Evolutionary conservation across 2,329 filamentous ascomycete species (phyloP).

Genomic region (Aspergillus transmontanensis): DNA sequence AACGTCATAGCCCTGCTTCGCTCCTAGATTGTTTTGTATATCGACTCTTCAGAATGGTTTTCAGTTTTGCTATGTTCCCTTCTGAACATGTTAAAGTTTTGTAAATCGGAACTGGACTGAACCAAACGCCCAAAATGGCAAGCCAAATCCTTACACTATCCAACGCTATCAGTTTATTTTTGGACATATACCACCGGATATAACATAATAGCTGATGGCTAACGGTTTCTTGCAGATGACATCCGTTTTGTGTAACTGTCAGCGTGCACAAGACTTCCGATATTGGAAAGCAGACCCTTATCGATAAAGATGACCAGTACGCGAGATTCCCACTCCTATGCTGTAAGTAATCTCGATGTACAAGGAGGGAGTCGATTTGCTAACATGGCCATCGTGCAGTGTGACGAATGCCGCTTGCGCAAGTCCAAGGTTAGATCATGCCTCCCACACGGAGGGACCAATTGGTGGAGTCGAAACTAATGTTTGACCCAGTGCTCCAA

Average conservation of each 20-base stretch:
- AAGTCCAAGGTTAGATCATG: slow-evolving; percentile 40
- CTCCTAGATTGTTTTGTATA: not conserved
- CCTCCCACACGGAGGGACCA: not conserved
- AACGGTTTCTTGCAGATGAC: slow-evolving; percentile 32
- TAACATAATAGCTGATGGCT: slow-evolving; percentile 15
- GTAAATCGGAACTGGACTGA: not conserved
- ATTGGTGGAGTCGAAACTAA: not conserved
- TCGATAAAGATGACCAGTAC: slow-evolving; percentile 42
- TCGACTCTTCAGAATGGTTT: slow-evolving; percentile 4
- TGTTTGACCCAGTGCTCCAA: slow-evolving; percentile 40
- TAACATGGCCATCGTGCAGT: slow-evolving; percentile 27
- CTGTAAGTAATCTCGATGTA: slow-evolving; percentile 32
- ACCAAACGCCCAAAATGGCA: not conserved
- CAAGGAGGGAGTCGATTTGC: not conserved
- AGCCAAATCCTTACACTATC: not conserved
- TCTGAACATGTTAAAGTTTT: not conserved
- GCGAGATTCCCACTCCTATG: slow-evolving; percentile 44
- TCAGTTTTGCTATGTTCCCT: not conserved
- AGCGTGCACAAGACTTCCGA: slow-evolving; percentile 31
- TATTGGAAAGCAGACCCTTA: slow-evolving; percentile 24
- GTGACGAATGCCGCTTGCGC: slow-evolving; percentile 44
- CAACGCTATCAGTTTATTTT: not conserved
- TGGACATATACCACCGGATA: not conserved
- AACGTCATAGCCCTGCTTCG: slow-evolving; percentile 3
- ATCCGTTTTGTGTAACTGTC: slow-evolving; percentile 33